Percentiles rank a stretch among this genome's conserved stretches.
These are phyloP conservation scores for Mycena indigotica DNA, from an alignment of 768 basidiomycete genomes.

Conservation along the genomic window DNA sequence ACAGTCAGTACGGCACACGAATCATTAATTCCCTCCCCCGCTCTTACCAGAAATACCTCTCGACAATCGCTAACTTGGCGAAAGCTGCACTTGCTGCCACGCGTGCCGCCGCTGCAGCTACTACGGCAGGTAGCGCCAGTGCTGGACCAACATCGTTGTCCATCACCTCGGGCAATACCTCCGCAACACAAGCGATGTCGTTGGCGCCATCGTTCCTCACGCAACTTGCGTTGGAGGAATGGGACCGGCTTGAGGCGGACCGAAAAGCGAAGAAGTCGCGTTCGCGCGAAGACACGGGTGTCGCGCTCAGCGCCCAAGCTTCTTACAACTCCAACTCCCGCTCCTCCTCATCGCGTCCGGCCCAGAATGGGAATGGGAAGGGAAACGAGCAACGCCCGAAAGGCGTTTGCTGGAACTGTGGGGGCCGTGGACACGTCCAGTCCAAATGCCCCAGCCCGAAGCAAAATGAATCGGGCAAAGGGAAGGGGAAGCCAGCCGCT, in stretches of 20 bases:
- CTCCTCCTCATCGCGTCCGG: background rate
- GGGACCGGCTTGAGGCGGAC: slow-evolving; percentile 3
- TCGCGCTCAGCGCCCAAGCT: slow-evolving; percentile 3
- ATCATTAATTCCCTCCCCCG: slow-evolving; percentile 14
- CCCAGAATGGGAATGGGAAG: background rate
- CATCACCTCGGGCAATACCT: slow-evolving; percentile 1
- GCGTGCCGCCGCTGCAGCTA: background rate
- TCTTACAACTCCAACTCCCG: too few species aligned
- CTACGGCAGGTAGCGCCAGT: background rate
- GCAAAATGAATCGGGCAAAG: slow-evolving; percentile 9
- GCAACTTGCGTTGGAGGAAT: slow-evolving; percentile 3
- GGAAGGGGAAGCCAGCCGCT: slow-evolving; percentile 12
- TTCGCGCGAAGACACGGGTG: slow-evolving; percentile 2
- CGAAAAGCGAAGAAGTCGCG: background rate
- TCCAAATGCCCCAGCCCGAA: slow-evolving; percentile 26
- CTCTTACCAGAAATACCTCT: slow-evolving; percentile 1
- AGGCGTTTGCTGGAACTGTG: slow-evolving; percentile 33
- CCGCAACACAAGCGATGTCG: background rate
- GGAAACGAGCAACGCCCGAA: slow-evolving; percentile 2
- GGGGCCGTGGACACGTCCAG: slow-evolving; percentile 28
- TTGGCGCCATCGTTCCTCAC: background rate
- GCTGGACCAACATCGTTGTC: background rate
- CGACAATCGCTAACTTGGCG: background rate
- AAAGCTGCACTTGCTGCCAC: background rate
- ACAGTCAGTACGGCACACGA: slow-evolving; percentile 7